Base-by-base conservation (phyloP, 2,329 filamentous ascomycete genomes). In the Penicillium rolfsii region DNA sequence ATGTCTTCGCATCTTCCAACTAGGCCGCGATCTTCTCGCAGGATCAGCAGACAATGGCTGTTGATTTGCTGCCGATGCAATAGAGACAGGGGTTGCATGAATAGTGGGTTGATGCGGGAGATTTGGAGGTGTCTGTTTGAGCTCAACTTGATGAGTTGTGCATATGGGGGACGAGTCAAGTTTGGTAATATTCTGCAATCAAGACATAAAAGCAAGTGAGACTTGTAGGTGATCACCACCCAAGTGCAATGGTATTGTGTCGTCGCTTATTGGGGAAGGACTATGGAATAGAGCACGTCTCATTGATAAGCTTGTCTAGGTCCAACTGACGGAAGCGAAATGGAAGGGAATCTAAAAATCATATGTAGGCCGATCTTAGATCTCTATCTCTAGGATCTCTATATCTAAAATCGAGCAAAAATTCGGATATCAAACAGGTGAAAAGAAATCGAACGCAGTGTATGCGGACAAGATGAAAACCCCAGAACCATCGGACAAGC, bases 41-140 rank as follows among this genome's bases (percentile, higher is more conserved):
- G 38, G 16, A 40, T 40, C 38, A 40, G 8, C 14, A n/a, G 19
- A 40, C 19, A 40, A 40, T 8, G 38, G 68, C 68, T 0, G 49
- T 52, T 12, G 59, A 70, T 8, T 60, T 26, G 45, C n/a, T 71
- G 3, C 68, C 67, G 0, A 12, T 70, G 11, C 46, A 66, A 1
- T 33, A 70, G n/a, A 40, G 68, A 4, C 59, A 58, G 12, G 66
- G 70, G 2, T 26, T 71, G 26, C 67, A 70, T 59, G 69, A 69
- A 1, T 70, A 64, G 16, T 70, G 67, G 66, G 67, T 69, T 0
- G 63, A 65, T 41, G 49, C 49, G 30, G 2, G 11, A 14, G 49
- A 52, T 16, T 14, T 52, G 30, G 28, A 46, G 22, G 12, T 14
- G 43, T 28, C 12, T 43, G 9, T 11, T 16, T 46, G 43, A 46